Evolutionary conservation across 768 basidiomycete genomes (phyloP).

Genomic region (Mycena filopes): DNA sequence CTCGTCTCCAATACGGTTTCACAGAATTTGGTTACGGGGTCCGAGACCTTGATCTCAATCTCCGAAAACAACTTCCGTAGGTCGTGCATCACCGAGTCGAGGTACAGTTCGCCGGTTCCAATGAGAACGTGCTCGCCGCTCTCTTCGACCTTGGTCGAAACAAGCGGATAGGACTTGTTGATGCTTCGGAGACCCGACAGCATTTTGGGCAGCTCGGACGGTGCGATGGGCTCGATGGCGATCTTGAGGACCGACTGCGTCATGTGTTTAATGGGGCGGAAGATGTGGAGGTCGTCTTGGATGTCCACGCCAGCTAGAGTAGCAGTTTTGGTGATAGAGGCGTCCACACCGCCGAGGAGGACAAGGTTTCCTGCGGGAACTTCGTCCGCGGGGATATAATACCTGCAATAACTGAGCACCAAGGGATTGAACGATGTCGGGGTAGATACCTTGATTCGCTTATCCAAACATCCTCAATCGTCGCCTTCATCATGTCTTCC

Average conservation of each 20-base stretch:
- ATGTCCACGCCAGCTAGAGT: conserved; percentile 81
- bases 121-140: conserved; percentile 97
- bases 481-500: conserved; percentile 93
- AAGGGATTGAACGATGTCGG: too few relatives aligned
- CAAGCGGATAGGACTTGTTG: conserved; percentile 97
- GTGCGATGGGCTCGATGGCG: conserved; percentile 97
- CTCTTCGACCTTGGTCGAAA: conserved; percentile 96
- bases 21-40: conserved; percentile 97
- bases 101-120: conserved; percentile 96
- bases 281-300: conserved; percentile 92
- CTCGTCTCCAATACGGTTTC: conserved; percentile 99
- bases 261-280: conserved; percentile 96
- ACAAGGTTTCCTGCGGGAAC: conserved; percentile 93
- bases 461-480: conserved; percentile 90
- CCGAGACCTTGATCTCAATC: conserved; percentile 99
- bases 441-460: conserved; percentile 90
- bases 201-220: conserved; percentile 99
- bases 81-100: conserved; percentile 98
- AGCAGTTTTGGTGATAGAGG: conserved; percentile 94
- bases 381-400: conserved; percentile 90
- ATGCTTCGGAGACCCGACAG: conserved; percentile 94
- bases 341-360: conserved; percentile 91
- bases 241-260: conserved; percentile 97
- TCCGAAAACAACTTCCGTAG: conserved; percentile 91
- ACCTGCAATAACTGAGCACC: conserved; percentile 60